Conservation (phyloP, 129 eudicot genomes). For the Mikania micrantha region DNA sequence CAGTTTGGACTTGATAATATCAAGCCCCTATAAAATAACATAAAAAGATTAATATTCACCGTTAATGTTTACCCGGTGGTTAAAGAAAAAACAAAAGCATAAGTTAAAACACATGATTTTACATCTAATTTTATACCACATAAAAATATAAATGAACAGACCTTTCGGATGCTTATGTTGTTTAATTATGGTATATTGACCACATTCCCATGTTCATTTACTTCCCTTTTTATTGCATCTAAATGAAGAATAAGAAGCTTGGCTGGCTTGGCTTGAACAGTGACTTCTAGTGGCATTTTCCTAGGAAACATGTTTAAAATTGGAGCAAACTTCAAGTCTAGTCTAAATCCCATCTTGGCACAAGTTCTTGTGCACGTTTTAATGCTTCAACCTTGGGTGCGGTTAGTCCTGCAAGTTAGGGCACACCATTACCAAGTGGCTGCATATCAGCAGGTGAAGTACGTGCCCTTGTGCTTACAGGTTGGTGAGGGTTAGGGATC, state of each 20-base stretch:
- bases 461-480: conserved; percentile 11
- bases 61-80: conserved; percentile 65
- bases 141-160: background rate
- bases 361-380: conserved; percentile 94
- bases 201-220: conserved; percentile 15
- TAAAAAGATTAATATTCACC: no score
- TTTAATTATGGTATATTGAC: conserved; percentile 5
- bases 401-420: conserved; percentile 68
- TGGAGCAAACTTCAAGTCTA: conserved; percentile 93
- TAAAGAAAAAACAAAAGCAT: background rate
- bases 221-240: conserved; percentile 47
- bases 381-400: conserved; percentile 82
- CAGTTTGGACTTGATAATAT: no score
- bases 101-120: background rate
- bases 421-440: conserved; percentile 44
- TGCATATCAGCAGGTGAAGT: conserved; percentile 27
- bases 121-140: background rate
- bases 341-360: conserved; percentile 95
- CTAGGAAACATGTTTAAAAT: conserved; percentile 91
- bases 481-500: conserved; percentile 35
- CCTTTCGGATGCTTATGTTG: conserved; percentile 7
- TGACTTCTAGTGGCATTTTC: conserved; percentile 71
- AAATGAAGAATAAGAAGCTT: conserved; percentile 91
- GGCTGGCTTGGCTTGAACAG: conserved; percentile 74
- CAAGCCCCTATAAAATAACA: no score